A percentile compares a stretch with the other conserved stretches of the same genome.
Evolutionary conservation across 345 rosid genomes (phyloP).

Genomic region (Raphanus sativus): DNA sequence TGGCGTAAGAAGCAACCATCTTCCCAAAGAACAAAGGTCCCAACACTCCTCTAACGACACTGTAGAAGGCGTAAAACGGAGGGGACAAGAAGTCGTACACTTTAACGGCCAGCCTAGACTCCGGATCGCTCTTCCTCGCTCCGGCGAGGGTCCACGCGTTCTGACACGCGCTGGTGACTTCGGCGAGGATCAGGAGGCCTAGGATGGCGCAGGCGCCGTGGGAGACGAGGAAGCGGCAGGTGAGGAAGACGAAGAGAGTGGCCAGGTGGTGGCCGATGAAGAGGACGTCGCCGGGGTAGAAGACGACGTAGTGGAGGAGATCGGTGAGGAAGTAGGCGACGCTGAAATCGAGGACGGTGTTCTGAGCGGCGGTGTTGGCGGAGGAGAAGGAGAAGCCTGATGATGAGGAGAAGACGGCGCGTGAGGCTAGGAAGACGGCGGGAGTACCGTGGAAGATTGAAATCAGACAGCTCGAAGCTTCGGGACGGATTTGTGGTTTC

Average conservation of each 20-base stretch:
- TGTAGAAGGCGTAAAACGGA: slow-evolving; percentile 72
- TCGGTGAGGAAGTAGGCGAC: slow-evolving; percentile 77
- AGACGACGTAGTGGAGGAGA: slow-evolving; percentile 74
- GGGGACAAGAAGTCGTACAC: slow-evolving; percentile 60
- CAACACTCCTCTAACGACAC: slow-evolving; percentile 61
- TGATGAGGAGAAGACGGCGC: slow-evolving; percentile 53
- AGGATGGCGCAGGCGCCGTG: slow-evolving; percentile 82
- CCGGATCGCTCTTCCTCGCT: slow-evolving; percentile 52
- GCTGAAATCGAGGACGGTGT: slow-evolving; percentile 71
- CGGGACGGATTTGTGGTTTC: slow-evolving; percentile 62
- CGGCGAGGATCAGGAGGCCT: slow-evolving; percentile 67
- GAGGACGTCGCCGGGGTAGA: slow-evolving; percentile 71
- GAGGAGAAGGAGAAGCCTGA: slow-evolving; percentile 54
- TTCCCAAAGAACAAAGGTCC: slow-evolving; percentile 65
- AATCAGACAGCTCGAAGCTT: slow-evolving; percentile 78
- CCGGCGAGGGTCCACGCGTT: slow-evolving; percentile 84
- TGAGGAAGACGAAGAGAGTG: slow-evolving; percentile 80
- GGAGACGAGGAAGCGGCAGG: slow-evolving; percentile 65
- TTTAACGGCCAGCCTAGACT: slow-evolving; percentile 46
- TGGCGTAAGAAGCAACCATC: slow-evolving; percentile 56
- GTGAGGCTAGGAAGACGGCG: slow-evolving; percentile 63
- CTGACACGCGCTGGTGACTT: slow-evolving; percentile 87
- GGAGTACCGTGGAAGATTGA: slow-evolving; percentile 84
- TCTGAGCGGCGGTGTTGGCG: slow-evolving; percentile 53
- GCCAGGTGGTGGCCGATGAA: slow-evolving; percentile 91